Evolutionary conservation across 148 eudicot species (phyloP).

Genomic region (Linanthus parryae): DNA sequence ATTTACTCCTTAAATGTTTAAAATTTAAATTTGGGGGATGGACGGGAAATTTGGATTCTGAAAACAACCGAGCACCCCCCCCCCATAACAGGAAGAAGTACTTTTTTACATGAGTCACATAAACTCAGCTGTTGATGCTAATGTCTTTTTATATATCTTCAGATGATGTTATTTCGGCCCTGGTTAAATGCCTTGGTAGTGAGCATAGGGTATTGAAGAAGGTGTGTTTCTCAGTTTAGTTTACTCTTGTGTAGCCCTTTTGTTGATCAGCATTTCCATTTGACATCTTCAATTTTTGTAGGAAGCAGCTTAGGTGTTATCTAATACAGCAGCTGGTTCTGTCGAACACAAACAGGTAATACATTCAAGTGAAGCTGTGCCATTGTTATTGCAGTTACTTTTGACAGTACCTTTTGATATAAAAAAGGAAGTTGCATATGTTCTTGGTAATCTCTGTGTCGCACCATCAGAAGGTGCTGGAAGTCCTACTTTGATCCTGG

Average conservation of each 20-base stretch:
- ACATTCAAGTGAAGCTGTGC: conserved; percentile 58
- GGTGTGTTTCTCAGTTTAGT: conserved; percentile 27
- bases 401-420: conserved; percentile 73
- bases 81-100: too few species aligned
- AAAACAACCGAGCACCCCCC: too few species aligned
- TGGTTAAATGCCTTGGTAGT: conserved; percentile 62
- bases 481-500: conserved; percentile 57
- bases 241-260: background rate
- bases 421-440: conserved; percentile 82
- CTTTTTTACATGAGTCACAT: too few species aligned
- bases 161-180: conserved; percentile 54
- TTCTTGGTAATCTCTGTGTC: conserved; percentile 81
- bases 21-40: too few species aligned
- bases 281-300: conserved; percentile 17
- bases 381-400: conserved; percentile 46
- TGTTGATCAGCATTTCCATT: background rate
- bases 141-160: too few species aligned
- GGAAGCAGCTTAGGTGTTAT: conserved; percentile 96
- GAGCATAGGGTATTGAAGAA: conserved; percentile 91
- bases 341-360: conserved; percentile 62
- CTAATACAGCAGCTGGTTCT: conserved; percentile 87
- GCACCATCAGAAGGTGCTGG: conserved; percentile 62
- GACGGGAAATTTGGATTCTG: too few species aligned
- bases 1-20: too few species aligned
- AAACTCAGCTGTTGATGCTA: too few species aligned